Evolutionary conservation across 2,329 filamentous ascomycete genomes (phyloP), one percentile per base, ranked within the genome.

Genomic region (Coleophoma crateriformis): DNA sequence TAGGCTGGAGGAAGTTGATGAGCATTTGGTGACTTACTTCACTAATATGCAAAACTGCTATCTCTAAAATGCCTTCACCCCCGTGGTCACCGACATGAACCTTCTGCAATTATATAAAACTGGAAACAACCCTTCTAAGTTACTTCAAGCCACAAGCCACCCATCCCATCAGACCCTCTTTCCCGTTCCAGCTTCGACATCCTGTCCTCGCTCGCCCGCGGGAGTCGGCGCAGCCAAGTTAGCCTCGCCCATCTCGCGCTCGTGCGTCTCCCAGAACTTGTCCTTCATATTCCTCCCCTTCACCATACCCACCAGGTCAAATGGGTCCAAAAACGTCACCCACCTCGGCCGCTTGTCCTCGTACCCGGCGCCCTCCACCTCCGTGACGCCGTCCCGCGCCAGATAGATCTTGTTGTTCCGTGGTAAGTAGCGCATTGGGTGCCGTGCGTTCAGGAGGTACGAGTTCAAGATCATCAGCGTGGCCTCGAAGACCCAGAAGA

Each of bases 401-500:
- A 82, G 68, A 56, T 79, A 80, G 5, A 76, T 68, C 51, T 71
- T 75, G 42, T 71, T 71, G 50, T 67, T 55, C 50, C 65, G 58
- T 0, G 79, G 79, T 15, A 82, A 62, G 56, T 68, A 79, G 32
- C 67, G 67, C 34, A 77, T 68, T 19, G 78, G 78, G 53, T 81
- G 75, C 4, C 72, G 64, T 3, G 69, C 37, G 51, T 80, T 82
- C 61, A 77, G 69, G 55, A 82, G 58, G 33, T 68, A 61, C 10
- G 68, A 67, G 55, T 82, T 82, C 41, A 57, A 38, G 1, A 81
- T 56, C 79, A 82, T 82, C 12, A 79, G 60, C 0, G 60, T 54
- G 1, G 70, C 74, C 64, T 83, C 79, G 50, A 82, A 82, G 17
- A 81, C 68, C 57, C 76, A 80, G 53, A 82, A 82, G 62, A 73